phyloP scores from a whole-genome alignment of 2,329 filamentous ascomycete species.

The Lasiodiplodia citricola region DNA sequence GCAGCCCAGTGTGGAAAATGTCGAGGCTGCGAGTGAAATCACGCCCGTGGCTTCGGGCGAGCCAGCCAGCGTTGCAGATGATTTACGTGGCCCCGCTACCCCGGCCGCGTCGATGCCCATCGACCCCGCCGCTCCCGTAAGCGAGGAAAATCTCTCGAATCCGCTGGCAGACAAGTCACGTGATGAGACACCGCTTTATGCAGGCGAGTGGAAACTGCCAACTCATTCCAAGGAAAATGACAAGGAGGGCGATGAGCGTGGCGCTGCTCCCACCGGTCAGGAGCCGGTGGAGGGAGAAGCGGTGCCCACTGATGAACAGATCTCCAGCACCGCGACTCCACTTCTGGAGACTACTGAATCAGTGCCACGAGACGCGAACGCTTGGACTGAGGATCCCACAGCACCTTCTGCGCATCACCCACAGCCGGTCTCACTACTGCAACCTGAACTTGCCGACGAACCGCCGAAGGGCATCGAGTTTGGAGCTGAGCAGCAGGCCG shows the following conservation, averaged over 20 bases:
- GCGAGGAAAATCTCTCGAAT: constrained; percentile 14
- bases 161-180: not conserved
- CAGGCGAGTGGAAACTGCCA: constrained; percentile 24
- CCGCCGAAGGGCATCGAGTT: not conserved
- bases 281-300: not conserved
- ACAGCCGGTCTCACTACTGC: not conserved
- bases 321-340: constrained; percentile 1
- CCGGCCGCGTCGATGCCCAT: not conserved
- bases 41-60: not conserved
- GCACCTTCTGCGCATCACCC: constrained; percentile 5
- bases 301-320: constrained; percentile 7
- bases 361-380: not conserved
- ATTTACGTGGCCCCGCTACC: constrained; percentile 18
- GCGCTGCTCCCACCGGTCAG: not conserved
- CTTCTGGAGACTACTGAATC: constrained; percentile 7
- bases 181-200: constrained; percentile 14
- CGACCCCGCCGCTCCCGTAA: constrained; percentile 13
- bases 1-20: constrained; percentile 1
- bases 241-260: constrained; percentile 22
- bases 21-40: not conserved
- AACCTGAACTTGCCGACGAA: not conserved
- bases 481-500: not conserved
- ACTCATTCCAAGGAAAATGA: constrained; percentile 3
- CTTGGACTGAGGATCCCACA: constrained; percentile 11
- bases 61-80: constrained; percentile 1